These are phyloP conservation scores for Aeschynomene evenia DNA, from an alignment of 306 rosid genomes.

Conservation along the genomic window DNA sequence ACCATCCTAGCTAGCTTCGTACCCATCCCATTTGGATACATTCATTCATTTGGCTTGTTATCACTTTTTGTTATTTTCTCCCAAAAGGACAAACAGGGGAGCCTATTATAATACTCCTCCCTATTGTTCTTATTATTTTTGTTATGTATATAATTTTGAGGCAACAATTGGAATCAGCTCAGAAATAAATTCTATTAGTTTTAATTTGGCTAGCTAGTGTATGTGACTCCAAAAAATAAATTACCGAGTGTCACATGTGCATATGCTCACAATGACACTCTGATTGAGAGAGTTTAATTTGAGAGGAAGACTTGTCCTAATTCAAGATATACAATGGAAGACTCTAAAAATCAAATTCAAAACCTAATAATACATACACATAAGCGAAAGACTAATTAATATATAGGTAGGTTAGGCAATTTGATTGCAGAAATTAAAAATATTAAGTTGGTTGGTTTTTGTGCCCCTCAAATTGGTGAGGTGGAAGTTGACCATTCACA, in stretches of 20 bases:
- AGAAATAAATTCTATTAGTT: slow-evolving; percentile 23
- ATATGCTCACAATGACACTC: slow-evolving; percentile 16
- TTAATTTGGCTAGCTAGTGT: slow-evolving; percentile 8
- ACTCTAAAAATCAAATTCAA: too few species aligned
- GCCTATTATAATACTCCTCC: too few species aligned
- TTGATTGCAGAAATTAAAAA: slow-evolving; percentile 29
- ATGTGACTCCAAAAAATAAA: slow-evolving; percentile 12
- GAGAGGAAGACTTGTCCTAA: too few species aligned
- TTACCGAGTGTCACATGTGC: slow-evolving; percentile 31
- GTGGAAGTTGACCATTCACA: slow-evolving; percentile 42
- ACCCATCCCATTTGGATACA: too few species aligned
- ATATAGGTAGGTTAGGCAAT: too few species aligned
- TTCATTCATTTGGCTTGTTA: slow-evolving; percentile 22
- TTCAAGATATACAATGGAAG: too few species aligned
- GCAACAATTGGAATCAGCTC: slow-evolving; percentile 28
- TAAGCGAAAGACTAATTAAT: not conserved
- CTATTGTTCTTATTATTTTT: too few species aligned
- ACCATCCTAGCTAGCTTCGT: too few species aligned
- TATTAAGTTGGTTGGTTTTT: slow-evolving; percentile 33
- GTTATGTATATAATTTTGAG: too few species aligned
- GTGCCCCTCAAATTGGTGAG: slow-evolving; percentile 38
- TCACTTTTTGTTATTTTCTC: too few species aligned
- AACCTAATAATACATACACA: too few species aligned
- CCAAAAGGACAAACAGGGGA: slow-evolving; percentile 12
- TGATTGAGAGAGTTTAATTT: too few species aligned